phyloP scores from a whole-genome alignment of 2,329 filamentous ascomycete species.

The Drechslera avenae region DNA sequence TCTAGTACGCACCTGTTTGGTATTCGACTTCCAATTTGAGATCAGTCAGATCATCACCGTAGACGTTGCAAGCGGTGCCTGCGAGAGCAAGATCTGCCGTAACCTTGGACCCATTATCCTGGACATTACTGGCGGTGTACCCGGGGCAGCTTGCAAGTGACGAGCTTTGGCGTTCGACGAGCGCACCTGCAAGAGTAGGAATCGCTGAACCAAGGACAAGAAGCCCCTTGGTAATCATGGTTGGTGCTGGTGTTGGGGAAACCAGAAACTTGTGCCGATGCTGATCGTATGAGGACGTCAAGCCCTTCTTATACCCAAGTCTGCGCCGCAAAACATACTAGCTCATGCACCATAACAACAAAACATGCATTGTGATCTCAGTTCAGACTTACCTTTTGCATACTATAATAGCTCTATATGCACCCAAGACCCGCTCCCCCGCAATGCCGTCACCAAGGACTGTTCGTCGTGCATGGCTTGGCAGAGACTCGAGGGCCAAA shows the following conservation, averaged over 20 bases:
- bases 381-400: constrained; percentile 13
- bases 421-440: constrained; percentile 29
- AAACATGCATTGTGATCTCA: constrained; percentile 3
- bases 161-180: constrained; percentile 26
- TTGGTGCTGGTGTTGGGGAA: constrained; percentile 15
- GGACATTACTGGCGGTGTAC: constrained; percentile 67
- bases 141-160: constrained; percentile 62
- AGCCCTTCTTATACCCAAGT: constrained; percentile 17
- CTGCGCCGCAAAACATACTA: constrained; percentile 1
- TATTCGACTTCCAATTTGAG: constrained; percentile 65
- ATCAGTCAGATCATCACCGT: constrained; percentile 61
- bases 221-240: constrained; percentile 31
- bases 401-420: constrained; percentile 8
- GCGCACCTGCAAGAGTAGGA: constrained; percentile 21
- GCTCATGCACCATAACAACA: background rate
- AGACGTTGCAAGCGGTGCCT: constrained; percentile 66
- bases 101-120: constrained; percentile 58
- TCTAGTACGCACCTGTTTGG: constrained; percentile 58
- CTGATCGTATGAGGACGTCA: background rate
- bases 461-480: constrained; percentile 17
- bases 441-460: constrained; percentile 22
- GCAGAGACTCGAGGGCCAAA: constrained; percentile 15
- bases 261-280: constrained; percentile 8
- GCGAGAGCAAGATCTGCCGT: constrained; percentile 72
- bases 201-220: constrained; percentile 31